Evolutionary conservation across 139 green algal genomes (phyloP).

Genomic region (Micractinium conductrix): DNA sequence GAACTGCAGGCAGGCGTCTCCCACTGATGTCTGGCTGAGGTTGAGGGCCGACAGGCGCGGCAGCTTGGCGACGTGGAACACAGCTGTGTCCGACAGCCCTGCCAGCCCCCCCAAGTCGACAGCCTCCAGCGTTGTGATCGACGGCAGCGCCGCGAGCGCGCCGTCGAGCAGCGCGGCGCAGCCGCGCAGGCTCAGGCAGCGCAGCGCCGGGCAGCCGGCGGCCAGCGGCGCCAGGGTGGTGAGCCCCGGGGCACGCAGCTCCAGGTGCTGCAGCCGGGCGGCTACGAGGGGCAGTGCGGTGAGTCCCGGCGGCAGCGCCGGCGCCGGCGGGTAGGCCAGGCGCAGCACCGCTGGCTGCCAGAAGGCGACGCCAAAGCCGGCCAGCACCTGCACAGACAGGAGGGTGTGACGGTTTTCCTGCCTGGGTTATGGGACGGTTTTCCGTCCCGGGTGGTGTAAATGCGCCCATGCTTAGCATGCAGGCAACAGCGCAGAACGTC

Average conservation of each 20-base stretch:
- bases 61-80: slow-evolving; percentile 14
- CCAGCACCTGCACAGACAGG: slow-evolving; percentile 9
- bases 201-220: background rate
- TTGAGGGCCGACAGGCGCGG: slow-evolving; percentile 1
- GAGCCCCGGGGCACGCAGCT: background rate
- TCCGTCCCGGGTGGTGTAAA: too few species aligned
- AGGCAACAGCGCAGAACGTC: too few species aligned
- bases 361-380: background rate
- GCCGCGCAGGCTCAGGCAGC: slow-evolving; percentile 10
- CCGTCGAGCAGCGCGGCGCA: slow-evolving; percentile 10
- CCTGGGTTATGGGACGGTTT: too few species aligned
- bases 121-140: background rate
- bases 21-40: background rate
- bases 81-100: background rate
- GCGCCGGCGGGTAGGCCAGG: background rate
- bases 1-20: background rate
- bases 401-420: too few species aligned
- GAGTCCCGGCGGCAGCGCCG: background rate
- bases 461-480: too few species aligned
- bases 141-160: background rate
- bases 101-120: background rate
- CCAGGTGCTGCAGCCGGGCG: slow-evolving; percentile 9
- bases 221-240: background rate
- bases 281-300: background rate
- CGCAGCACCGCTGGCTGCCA: slow-evolving; percentile 1